Evolutionary conservation across 768 basidiomycete species (phyloP).

Genomic region (Floccularia luteovirens): DNA sequence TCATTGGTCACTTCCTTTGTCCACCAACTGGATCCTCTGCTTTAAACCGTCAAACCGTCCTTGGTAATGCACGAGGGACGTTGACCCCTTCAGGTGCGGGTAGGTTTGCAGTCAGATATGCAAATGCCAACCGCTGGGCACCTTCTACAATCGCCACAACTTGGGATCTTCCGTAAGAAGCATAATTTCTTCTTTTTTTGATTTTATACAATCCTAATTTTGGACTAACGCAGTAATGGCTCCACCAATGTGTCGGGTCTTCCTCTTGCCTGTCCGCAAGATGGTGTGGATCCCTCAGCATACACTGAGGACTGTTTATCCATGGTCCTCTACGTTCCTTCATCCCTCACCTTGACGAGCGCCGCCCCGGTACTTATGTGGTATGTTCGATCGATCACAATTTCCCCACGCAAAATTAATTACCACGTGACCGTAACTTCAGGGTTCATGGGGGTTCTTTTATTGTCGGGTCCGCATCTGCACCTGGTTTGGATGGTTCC

Average conservation of each 20-base stretch:
- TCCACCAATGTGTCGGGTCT: constrained; percentile 42
- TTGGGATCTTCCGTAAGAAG: constrained; percentile 58
- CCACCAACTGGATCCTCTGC: constrained; percentile 22
- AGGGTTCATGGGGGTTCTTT: constrained; percentile 90
- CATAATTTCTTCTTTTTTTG: neutral
- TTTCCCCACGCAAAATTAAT: neutral
- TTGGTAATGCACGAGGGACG: constrained; percentile 54
- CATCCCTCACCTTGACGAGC: constrained; percentile 22
- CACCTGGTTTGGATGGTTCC: constrained; percentile 71
- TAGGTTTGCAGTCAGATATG: constrained; percentile 65
- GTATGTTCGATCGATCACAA: constrained; percentile 26
- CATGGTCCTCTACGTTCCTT: constrained; percentile 66
- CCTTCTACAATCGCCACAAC: constrained; percentile 41
- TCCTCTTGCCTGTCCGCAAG: constrained; percentile 74
- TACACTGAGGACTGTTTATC: constrained; percentile 79
- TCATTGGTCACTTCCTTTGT: constrained; percentile 34
- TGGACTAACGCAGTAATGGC: constrained; percentile 31
- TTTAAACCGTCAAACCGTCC: constrained; percentile 29
- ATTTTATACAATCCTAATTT: constrained; percentile 2
- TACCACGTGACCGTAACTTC: neutral
- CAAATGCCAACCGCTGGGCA: constrained; percentile 52
- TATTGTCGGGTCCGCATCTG: constrained; percentile 59
- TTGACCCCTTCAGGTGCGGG: constrained; percentile 37
- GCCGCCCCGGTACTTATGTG: constrained; percentile 50
- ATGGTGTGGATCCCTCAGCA: constrained; percentile 34